phyloP scores from a whole-genome alignment of 257 asterid species.

The Nemophila menziesii region DNA sequence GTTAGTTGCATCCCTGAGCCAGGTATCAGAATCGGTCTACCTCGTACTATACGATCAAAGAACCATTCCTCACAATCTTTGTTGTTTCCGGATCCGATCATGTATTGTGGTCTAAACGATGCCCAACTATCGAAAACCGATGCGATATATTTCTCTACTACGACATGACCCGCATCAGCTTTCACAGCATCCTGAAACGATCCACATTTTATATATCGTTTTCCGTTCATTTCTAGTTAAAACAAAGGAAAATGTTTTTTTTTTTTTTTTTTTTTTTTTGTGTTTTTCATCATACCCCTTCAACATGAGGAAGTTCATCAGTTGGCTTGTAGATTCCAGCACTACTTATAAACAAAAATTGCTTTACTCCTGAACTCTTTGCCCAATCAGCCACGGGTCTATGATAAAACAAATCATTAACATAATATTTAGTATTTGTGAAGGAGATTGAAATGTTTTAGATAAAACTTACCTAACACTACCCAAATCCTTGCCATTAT shows the following conservation, averaged over 20 bases:
- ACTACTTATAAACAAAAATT: slow-evolving; percentile 80
- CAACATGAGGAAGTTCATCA: slow-evolving; percentile 90
- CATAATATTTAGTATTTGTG: not conserved
- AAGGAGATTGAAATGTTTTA: not conserved
- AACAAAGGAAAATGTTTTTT: not conserved
- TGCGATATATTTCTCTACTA: slow-evolving; percentile 72
- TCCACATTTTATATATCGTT: slow-evolving; percentile 4
- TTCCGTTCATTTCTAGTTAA: slow-evolving; percentile 7
- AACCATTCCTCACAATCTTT: slow-evolving; percentile 99
- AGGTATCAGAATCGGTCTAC: slow-evolving; percentile 71
- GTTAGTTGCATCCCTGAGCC: slow-evolving; percentile 93
- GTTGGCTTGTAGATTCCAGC: slow-evolving; percentile 93
- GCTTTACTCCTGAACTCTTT: slow-evolving; percentile 62
- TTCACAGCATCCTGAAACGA: slow-evolving; percentile 66
- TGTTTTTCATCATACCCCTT: slow-evolving; percentile 96
- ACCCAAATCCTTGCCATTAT: slow-evolving; percentile 94
- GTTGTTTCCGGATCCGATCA: slow-evolving; percentile 95
- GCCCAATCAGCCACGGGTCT: slow-evolving; percentile 99
- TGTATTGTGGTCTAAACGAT: slow-evolving; percentile 88
- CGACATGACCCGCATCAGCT: slow-evolving; percentile 89
- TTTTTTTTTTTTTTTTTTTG: too few species aligned
- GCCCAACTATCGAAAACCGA: slow-evolving; percentile 62
- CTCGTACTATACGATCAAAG: slow-evolving; percentile 89
- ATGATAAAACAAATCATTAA: slow-evolving; percentile 10
- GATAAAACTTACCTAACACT: slow-evolving; percentile 46